A percentile compares a stretch with the other conserved stretches of the same genome.
phyloP scores from a whole-genome alignment of 2,329 filamentous ascomycete genomes.

The Fusarium subglutinans region DNA sequence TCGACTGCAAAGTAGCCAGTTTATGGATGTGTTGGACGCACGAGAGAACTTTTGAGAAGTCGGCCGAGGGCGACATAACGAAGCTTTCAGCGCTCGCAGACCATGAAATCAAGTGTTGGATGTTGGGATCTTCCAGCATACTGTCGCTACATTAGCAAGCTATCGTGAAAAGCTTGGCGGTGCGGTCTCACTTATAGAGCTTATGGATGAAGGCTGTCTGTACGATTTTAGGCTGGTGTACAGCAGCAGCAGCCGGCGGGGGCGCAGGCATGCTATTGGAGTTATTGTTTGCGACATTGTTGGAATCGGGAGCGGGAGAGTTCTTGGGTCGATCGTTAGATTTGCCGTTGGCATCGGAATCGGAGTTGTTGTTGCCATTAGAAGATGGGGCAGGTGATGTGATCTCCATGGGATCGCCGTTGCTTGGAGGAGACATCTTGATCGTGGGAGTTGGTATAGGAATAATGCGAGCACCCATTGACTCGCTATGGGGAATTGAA shows the following conservation, averaged over 20 bases:
- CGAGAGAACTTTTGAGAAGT: slow-evolving; percentile 98
- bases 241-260: slow-evolving; percentile 69
- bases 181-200: slow-evolving; percentile 83
- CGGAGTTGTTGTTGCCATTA: slow-evolving; percentile 56
- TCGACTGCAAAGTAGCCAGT: neutral
- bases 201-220: slow-evolving; percentile 99
- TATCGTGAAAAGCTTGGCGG: neutral
- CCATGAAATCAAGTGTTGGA: slow-evolving; percentile 97
- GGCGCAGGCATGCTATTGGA: slow-evolving; percentile 60
- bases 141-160: slow-evolving; percentile 59
- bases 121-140: slow-evolving; percentile 94
- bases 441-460: slow-evolving; percentile 66
- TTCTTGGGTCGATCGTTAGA: slow-evolving; percentile 49
- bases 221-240: slow-evolving; percentile 95
- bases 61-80: slow-evolving; percentile 96
- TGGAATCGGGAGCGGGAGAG: slow-evolving; percentile 52
- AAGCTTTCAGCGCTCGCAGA: slow-evolving; percentile 94
- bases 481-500: slow-evolving; percentile 53
- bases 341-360: slow-evolving; percentile 52
- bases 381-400: slow-evolving; percentile 61
- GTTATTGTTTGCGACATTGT: slow-evolving; percentile 40
- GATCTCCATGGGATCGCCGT: slow-evolving; percentile 70
- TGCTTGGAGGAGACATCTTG: slow-evolving; percentile 67
- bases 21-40: slow-evolving; percentile 61
- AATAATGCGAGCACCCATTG: slow-evolving; percentile 63